Evolutionary conservation across 139 green algal species (phyloP).

Genomic region (Coelastrella sp.): DNA sequence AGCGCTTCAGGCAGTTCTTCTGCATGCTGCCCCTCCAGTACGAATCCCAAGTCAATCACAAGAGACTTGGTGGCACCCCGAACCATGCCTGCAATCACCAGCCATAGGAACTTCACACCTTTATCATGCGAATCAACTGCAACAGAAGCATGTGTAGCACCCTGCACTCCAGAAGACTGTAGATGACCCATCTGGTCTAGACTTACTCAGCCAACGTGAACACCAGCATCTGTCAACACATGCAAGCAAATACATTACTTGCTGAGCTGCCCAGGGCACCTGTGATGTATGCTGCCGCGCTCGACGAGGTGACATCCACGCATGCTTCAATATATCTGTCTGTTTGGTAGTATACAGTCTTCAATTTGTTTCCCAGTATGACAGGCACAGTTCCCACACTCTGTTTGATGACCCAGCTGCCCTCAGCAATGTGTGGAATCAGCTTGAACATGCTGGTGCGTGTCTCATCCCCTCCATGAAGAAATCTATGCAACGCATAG

Average conservation of each 20-base stretch:
- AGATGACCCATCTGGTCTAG: too few relatives aligned
- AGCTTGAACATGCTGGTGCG: conserved; percentile 77
- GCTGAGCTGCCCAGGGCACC: background rate
- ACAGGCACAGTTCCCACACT: conserved; percentile 73
- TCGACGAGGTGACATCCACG: conserved; percentile 41
- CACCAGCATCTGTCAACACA: too few relatives aligned
- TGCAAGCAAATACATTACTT: background rate
- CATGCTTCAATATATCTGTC: conserved; percentile 47
- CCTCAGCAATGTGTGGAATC: conserved; percentile 72
- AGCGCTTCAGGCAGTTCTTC: conserved; percentile 74
- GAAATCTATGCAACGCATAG: conserved; percentile 70
- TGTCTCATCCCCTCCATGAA: conserved; percentile 49
- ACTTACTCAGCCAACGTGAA: too few relatives aligned
- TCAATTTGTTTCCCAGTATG: conserved; percentile 71
- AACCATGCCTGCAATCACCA: conserved; percentile 55
- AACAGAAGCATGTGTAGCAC: too few relatives aligned
- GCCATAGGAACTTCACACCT: too few relatives aligned
- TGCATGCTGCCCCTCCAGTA: conserved; percentile 60
- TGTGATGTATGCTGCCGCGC: conserved; percentile 50
- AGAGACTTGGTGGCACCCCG: conserved; percentile 65
- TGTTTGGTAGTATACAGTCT: conserved; percentile 70
- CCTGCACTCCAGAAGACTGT: too few relatives aligned
- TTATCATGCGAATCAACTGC: too few relatives aligned
- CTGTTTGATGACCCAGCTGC: conserved; percentile 71
- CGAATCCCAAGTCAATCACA: conserved; percentile 76